Evolutionary conservation across 2,329 filamentous ascomycete species (phyloP), one percentile per base, ranked within the genome.

Genomic region (Hymenoscyphus fructigenus): DNA sequence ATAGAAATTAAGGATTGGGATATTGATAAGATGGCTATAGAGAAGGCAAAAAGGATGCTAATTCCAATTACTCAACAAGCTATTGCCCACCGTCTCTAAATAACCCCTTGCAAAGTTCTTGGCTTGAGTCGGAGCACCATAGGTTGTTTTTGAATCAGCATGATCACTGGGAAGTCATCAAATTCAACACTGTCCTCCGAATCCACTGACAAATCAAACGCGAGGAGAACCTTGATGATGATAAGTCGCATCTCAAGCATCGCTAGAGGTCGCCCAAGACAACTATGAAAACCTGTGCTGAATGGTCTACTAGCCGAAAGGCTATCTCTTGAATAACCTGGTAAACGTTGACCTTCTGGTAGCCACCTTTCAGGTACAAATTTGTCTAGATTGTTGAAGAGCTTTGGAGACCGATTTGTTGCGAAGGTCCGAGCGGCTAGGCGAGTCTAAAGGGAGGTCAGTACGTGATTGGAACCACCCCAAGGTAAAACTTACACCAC

Each of bases 331-430:
- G 36, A 41, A 17, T 41, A 41, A 1, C 5, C 10, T 5, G 6
- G 1, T 3, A 10, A 15, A 14, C 36, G 36, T 10, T 41, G 36
- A 41, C 17, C 9, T 41, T 41, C 36, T 4, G 36, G 10, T 4
- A 41, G 10, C 36, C 36, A 41, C 9, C 36, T 41, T 17, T 41
- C 36, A 14, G 36, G 36, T 1, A 17, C 36, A 12, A 41, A 41
- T 17, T 41, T 41, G 36, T 41, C 36, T 5, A 10, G 36, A 41
- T 41, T 15, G 10, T 14, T 17, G 36, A 67, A 70, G n/a, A 69
- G 65, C 20, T 65, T 62, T n/a, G 57, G 50, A 26, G 60, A 60
- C 28, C 64, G 66, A 41, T 41, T 41, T 41, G 9, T 41, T 41
- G 36, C 36, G 36, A 41, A 41, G 36, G 12, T 41, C 12, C 36